Base-by-base conservation (phyloP, 345 rosid genomes). In the Brassica rapa region DNA sequence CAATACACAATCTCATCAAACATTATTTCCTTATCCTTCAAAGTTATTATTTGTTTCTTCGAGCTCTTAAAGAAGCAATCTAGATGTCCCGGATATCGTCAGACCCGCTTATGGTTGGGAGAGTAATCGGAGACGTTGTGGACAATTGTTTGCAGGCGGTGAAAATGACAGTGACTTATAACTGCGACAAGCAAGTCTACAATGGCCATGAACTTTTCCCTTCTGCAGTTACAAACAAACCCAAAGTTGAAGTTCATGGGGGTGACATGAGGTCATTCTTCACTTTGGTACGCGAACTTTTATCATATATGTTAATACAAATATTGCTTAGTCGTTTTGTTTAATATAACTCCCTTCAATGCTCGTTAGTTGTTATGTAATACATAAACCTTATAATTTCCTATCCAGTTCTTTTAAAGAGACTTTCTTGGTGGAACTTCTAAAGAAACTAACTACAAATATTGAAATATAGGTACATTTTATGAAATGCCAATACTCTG, bases 251-350 rank as follows among this genome's bases (percentile, higher is more conserved):
- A 57, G 97, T 94, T 25, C 89, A 83, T 71, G 97, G 97, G 95
- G 93, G 89, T 66, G 98, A 94, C 59, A 78, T 94, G 92, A 89
- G 97, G 79, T 88, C 97, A 29, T 92, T 94, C 77, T 94, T 90
- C 87, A 94, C 98, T n/a, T 90, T 94, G 97, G 98, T 94, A 88
- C 67, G 39, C 59, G 1, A 51, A 14, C 16, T n/a, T 51, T 51
- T n/a, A 51, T n/a, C 55, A 46, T 46, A 46, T 43, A 43, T 12
- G 53, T 43, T 43, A 3, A 43, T 11, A 49, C 55, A 49, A 49
- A 49, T 49, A 23, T 59, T 24, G 63, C 15, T 59, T 59, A 24
- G 62, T 8, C 29, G 30, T 21, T 57, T 21, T 8, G 2, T 23
- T 57, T 57, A 23, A 57, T 23, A 23, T 23, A 57, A 57, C 62